Base-by-base conservation (phyloP, 345 rosid genomes). In the Heritiera littoralis region DNA sequence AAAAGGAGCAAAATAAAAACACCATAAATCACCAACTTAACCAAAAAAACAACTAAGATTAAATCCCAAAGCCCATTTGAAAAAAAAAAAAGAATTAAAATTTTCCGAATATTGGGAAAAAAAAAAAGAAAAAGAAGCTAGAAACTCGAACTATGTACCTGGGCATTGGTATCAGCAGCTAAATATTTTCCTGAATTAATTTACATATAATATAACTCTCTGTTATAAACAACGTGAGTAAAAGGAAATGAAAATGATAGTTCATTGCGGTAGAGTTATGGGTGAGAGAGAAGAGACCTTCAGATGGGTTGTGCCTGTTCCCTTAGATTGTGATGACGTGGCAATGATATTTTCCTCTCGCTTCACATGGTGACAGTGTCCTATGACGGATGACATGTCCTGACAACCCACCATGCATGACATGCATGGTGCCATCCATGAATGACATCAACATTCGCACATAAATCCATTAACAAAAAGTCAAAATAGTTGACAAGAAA, bases 281-380 rank as follows among this genome's bases (percentile, higher is more conserved):
- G 28, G 28, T 23, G 28, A 23, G 28, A 23, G 28, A 23, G 87
- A 90, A 35, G 74, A 67, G 84, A 89, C 85, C 94, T 89, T 90
- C 86, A 74, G 45, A 78, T 52, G 88, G 79, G 66, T 23, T 23
- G 28, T 23, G 28, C 28, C 81, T 77, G 83, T 75, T 12, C 35
- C 77, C 81, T 41, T 11, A 78, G 79, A 74, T 84, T 72, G 43
- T 76, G 91, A 71, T 2, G 66, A 87, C 90, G 92, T 90, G 92
- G 89, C 90, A 74, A 66, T 80, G 94, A 90, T 90, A 90, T 90
- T 90, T 90, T 89, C 84, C 90, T 84, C 88, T 78, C 82, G 63
- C 83, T 75, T 61, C 74, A 81, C 74, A 83, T 79, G 83, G 28
- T 23, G 28, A 23, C 28, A 23, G 28, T 23, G 79, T 82, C n/a